Base-by-base conservation (phyloP, 495 filamentous ascomycete species). In the Xylaria acuta region DNA sequence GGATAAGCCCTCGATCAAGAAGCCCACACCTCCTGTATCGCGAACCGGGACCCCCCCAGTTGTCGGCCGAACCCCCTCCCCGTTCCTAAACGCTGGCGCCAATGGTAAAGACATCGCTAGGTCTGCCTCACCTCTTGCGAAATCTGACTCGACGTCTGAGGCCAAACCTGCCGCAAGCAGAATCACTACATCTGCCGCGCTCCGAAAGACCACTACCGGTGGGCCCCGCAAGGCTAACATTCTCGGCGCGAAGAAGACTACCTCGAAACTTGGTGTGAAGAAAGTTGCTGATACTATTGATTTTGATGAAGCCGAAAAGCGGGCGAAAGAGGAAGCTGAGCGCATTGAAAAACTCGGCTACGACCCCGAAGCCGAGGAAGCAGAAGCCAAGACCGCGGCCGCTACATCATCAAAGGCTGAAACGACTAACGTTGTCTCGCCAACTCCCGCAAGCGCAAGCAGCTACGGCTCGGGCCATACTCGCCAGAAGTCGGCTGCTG, bases 271-370 rank as follows among this genome's bases (percentile, higher is more conserved):
- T 32, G 96, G 95, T 36, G 95, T 92, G 22, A 97, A 97, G 89
- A 98, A 97, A 85, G 85, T 96, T 56, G 84, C 84, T 43, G 94
- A 95, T 71, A 83, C 84, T 4, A 92, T 99, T 70, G 96, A 99
- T 83, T 99, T 99, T 75, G 97, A 99, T 64, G 96, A 94, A 79
- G 96, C 95, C 0, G 96, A 99, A 85, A 92, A 92, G 76, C 97
- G 97, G 83, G 96, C 96, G 41, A 97, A 94, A 81, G 96, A 98
- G 80, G 96, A 99, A 81, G 96, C 97, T 1, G 96, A 98, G 81
- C 90, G 96, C 72, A 95, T 97, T 76, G 93, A 92, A 84, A 97
- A 96, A 82, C 85, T 99, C n/a, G 96, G 96, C n/a, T 99, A 99
- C 77, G 94, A 98, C 75, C 93, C 94, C 7, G 92, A 98, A 73